phyloP scores from a whole-genome alignment of 345 rosid genomes.

The Citrus inodora region DNA sequence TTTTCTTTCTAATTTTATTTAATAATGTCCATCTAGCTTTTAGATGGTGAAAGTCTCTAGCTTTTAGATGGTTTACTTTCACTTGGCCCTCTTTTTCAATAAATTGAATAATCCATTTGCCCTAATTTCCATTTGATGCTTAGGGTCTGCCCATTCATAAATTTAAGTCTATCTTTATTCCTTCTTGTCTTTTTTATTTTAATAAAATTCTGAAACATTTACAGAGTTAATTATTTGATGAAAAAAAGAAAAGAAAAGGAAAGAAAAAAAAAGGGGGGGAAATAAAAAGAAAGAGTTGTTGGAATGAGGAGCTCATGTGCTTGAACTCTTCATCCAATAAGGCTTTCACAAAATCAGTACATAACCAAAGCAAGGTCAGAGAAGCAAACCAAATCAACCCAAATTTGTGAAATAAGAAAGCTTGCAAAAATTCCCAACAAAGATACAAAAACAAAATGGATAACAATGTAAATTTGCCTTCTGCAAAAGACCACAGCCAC shows the following conservation, averaged over 20 bases:
- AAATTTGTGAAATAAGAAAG: neutral
- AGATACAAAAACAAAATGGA: neutral
- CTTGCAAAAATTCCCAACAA: neutral
- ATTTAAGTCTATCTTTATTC: too few relatives aligned
- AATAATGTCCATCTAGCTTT: too few relatives aligned
- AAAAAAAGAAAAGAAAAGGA: neutral
- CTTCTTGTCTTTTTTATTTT: too few relatives aligned
- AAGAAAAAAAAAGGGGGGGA: neutral
- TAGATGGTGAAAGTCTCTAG: neutral
- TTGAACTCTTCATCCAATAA: neutral
- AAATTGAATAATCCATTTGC: neutral
- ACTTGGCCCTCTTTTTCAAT: neutral
- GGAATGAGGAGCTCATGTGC: constrained; percentile 1
- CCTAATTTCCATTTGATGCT: too few relatives aligned
- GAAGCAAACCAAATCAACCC: neutral
- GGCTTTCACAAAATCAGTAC: neutral
- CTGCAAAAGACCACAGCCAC: neutral
- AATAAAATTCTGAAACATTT: too few relatives aligned
- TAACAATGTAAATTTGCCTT: neutral
- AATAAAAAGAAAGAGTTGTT: neutral
- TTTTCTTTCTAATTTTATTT: neutral
- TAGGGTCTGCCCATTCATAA: too few relatives aligned
- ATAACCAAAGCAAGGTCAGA: neutral
- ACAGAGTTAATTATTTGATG: neutral
- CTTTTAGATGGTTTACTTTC: neutral